These are phyloP conservation scores for Epichloe gansuensis DNA, from an alignment of 2,329 filamentous ascomycete genomes.

Conservation along the genomic window DNA sequence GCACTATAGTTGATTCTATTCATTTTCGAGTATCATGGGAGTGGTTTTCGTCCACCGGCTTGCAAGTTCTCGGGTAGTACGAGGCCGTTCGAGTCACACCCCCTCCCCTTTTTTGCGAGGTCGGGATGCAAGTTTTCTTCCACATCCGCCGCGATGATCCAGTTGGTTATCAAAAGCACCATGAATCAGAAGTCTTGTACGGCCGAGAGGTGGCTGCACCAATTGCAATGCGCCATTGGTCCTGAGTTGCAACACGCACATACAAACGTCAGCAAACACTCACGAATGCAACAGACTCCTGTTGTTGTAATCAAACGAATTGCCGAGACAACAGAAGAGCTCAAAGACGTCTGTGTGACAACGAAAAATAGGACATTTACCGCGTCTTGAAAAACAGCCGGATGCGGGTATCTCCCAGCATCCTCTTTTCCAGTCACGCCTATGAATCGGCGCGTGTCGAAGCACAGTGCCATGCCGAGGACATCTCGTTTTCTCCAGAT, in stretches of 20 bases:
- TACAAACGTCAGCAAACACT: slow-evolving; percentile 2
- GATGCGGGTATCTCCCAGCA: neutral
- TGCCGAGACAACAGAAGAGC: neutral
- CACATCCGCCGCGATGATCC: neutral
- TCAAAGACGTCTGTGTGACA: neutral
- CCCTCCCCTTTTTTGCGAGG: neutral
- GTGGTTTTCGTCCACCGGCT: neutral
- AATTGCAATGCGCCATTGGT: neutral
- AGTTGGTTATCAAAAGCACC: neutral
- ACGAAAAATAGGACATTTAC: neutral
- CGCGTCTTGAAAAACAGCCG: neutral
- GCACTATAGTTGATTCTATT: no score
- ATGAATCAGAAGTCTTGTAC: neutral
- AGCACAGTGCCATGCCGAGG: neutral
- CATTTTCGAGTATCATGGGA: neutral
- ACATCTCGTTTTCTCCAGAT: neutral
- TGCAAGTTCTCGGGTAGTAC: slow-evolving; percentile 1
- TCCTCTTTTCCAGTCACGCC: neutral
- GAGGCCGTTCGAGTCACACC: neutral
- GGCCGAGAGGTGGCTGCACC: neutral
- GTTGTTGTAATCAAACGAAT: neutral
- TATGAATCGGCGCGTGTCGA: neutral
- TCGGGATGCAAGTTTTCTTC: neutral
- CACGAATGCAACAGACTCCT: neutral
- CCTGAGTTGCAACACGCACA: neutral